phyloP scores from a whole-genome alignment of 257 asterid genomes.

The Solanum boliviense region DNA sequence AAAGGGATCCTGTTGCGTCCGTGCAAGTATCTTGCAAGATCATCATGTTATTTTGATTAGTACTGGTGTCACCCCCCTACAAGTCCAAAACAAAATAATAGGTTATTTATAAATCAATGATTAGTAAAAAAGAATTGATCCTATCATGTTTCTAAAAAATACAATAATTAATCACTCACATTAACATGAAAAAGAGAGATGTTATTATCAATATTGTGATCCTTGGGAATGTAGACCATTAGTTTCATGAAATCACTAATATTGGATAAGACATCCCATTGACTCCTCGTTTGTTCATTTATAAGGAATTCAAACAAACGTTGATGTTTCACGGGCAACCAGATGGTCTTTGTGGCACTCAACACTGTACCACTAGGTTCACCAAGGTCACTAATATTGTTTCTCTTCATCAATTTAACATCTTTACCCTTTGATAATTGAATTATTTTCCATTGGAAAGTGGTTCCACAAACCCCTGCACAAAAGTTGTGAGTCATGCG shows the following conservation, averaged over 20 bases:
- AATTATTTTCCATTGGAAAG: neutral
- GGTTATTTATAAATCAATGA: neutral
- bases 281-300: neutral
- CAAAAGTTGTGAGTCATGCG: neutral
- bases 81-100: neutral
- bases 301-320: neutral
- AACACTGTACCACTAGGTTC: neutral
- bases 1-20: neutral
- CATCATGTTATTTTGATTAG: neutral
- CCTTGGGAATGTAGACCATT: neutral
- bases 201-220: neutral
- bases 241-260: neutral
- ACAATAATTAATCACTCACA: neutral
- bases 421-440: neutral
- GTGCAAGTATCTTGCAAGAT: neutral
- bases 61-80: neutral
- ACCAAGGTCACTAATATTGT: neutral
- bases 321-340: neutral
- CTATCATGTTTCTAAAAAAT: no score
- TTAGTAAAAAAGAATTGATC: neutral
- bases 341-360: neutral
- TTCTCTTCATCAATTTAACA: neutral
- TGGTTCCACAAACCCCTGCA: neutral
- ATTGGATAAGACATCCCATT: neutral
- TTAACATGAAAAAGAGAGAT: neutral